A percentile compares a stretch with the other conserved stretches of the same genome.
Evolutionary conservation across 2,329 filamentous ascomycete genomes (phyloP).

Genomic region (Drechslerella dactyloides): DNA sequence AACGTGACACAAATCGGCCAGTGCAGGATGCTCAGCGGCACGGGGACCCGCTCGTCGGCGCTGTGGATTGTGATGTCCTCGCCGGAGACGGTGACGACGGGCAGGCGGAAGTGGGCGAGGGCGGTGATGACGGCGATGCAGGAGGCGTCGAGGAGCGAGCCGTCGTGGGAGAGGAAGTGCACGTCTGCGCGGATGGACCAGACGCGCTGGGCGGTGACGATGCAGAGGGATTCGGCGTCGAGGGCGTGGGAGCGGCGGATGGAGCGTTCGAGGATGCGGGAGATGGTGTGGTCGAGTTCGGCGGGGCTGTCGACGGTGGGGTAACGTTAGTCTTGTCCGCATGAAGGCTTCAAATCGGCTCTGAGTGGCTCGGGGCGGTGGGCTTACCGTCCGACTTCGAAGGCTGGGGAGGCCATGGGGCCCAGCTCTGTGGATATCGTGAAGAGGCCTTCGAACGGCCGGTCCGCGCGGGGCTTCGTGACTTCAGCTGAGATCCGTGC

Average conservation of each 20-base stretch:
- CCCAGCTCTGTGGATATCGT: constrained; percentile 89
- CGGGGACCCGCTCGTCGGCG: constrained; percentile 82
- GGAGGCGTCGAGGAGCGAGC: constrained; percentile 82
- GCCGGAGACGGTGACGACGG: constrained; percentile 84
- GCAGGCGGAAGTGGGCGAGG: constrained; percentile 86
- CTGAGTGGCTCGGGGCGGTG: too few species aligned
- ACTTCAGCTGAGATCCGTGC: constrained; percentile 88
- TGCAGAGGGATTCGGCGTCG: constrained; percentile 93
- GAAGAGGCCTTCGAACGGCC: constrained; percentile 94
- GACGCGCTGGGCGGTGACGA: constrained; percentile 86
- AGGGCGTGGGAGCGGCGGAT: constrained; percentile 89
- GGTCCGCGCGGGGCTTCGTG: constrained; percentile 80
- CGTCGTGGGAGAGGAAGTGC: constrained; percentile 89
- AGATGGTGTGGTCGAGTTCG: constrained; percentile 82
- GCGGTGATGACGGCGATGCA: constrained; percentile 88
- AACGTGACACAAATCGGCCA: constrained; percentile 91
- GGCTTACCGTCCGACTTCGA: constrained; percentile 76
- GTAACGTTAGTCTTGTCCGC: too few species aligned
- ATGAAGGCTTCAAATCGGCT: too few species aligned
- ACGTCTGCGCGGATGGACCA: constrained; percentile 91
- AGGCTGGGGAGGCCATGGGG: constrained; percentile 87
- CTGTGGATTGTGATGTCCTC: constrained; percentile 85
- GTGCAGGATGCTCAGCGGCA: constrained; percentile 88
- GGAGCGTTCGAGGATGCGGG: constrained; percentile 89
- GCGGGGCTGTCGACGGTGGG: constrained; percentile 72